A percentile compares a stretch with the other conserved stretches of the same genome.
Evolutionary conservation across 2,329 filamentous ascomycete species (phyloP).

Genomic region (Aspergillaceae sp.): DNA sequence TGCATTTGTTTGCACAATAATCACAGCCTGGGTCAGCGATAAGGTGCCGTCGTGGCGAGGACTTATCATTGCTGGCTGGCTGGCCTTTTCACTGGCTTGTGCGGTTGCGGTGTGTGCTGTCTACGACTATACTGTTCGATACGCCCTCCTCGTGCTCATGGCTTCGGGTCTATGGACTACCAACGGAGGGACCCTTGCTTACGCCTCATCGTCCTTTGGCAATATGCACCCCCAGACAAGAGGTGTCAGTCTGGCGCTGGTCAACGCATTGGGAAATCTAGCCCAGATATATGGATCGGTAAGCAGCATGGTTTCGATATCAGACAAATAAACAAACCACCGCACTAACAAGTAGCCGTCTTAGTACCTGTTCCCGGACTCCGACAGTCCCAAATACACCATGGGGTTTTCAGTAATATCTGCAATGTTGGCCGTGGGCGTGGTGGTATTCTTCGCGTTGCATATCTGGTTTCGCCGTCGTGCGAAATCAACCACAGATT

Average conservation of each 20-base stretch:
- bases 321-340: not conserved
- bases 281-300: slow-evolving; percentile 46
- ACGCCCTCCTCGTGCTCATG: slow-evolving; percentile 49
- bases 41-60: slow-evolving; percentile 40
- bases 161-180: slow-evolving; percentile 47
- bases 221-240: slow-evolving; percentile 42
- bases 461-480: slow-evolving; percentile 18
- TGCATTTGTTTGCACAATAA: slow-evolving; percentile 42
- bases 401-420: slow-evolving; percentile 36
- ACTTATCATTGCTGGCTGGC: slow-evolving; percentile 42
- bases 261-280: slow-evolving; percentile 48
- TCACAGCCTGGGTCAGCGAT: slow-evolving; percentile 43
- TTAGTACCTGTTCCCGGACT: slow-evolving; percentile 43
- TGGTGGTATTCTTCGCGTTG: slow-evolving; percentile 18
- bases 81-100: slow-evolving; percentile 33
- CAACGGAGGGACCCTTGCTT: slow-evolving; percentile 46
- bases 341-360: slow-evolving; percentile 4
- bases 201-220: slow-evolving; percentile 45
- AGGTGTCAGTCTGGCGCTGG: slow-evolving; percentile 45
- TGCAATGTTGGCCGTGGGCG: slow-evolving; percentile 24
- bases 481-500: not conserved
- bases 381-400: slow-evolving; percentile 43
- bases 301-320: not conserved
- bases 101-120: slow-evolving; percentile 37
- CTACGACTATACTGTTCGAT: slow-evolving; percentile 46